phyloP scores from a whole-genome alignment of 331 rosid genomes.

The Prunus yedoensis region DNA sequence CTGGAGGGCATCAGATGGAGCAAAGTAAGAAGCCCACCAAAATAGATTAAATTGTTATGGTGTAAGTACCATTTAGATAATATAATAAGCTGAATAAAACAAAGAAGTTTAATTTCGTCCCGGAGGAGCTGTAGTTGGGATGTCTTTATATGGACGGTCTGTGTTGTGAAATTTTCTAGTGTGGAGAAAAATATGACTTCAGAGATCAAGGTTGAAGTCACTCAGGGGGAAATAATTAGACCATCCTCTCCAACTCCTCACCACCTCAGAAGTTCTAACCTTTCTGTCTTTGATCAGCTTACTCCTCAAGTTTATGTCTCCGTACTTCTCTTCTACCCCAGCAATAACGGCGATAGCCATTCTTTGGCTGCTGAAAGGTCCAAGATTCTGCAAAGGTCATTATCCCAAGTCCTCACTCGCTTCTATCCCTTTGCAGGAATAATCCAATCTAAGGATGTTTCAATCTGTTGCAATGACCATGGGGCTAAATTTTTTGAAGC shows the following conservation, averaged over 20 bases:
- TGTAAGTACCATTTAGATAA: not conserved
- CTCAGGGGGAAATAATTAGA: not conserved
- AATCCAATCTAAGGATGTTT: not conserved
- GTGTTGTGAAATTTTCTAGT: not conserved
- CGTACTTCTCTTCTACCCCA: not conserved
- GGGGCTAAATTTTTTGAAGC: constrained; percentile 8
- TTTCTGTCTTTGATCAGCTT: constrained; percentile 9
- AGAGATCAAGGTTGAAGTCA: not conserved
- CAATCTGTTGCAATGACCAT: constrained; percentile 3
- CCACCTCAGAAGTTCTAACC: not conserved
- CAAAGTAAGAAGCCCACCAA: too few species aligned
- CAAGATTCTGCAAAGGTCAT: not conserved
- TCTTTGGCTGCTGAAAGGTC: not conserved
- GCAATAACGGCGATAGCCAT: not conserved
- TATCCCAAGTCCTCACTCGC: not conserved
- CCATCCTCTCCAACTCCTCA: constrained; percentile 5
- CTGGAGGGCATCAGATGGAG: too few species aligned
- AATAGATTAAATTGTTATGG: too few species aligned
- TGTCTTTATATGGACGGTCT: not conserved
- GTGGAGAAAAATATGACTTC: not conserved
- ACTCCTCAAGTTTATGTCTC: not conserved
- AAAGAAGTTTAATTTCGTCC: not conserved
- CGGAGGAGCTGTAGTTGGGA: not conserved
- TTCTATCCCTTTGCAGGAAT: constrained; percentile 13
- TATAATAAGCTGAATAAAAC: too few species aligned